phyloP scores from a whole-genome alignment of 768 basidiomycete genomes.

The Hemileccinum rubropunctum region DNA sequence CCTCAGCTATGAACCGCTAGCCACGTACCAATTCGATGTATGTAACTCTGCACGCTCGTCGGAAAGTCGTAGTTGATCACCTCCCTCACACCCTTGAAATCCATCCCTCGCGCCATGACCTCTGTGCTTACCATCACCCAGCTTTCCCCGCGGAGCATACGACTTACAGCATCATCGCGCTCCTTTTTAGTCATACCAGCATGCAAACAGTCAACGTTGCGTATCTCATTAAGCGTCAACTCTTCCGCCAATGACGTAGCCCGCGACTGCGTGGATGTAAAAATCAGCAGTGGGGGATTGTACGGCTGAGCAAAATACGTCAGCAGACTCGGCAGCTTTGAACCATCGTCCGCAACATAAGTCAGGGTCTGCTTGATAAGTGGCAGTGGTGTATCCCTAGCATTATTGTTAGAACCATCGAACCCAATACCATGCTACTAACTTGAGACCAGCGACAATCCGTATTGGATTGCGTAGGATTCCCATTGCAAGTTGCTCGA shows the following conservation, averaged over 20 bases:
- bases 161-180: conserved; percentile 77
- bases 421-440: conserved; percentile 26
- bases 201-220: conserved; percentile 87
- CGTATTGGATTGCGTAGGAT: conserved; percentile 86
- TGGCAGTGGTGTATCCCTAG: conserved; percentile 89
- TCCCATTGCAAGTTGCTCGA: conserved; percentile 82
- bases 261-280: conserved; percentile 87
- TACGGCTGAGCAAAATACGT: conserved; percentile 78
- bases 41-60: conserved; percentile 90
- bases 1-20: neutral
- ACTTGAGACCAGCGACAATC: conserved; percentile 97
- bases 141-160: conserved; percentile 86
- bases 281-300: conserved; percentile 88
- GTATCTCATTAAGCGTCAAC: conserved; percentile 71
- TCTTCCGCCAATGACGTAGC: conserved; percentile 78
- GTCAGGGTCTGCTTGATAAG: conserved; percentile 86
- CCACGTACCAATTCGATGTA: conserved; percentile 84
- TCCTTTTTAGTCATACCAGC: conserved; percentile 86
- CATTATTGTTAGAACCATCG: conserved; percentile 10
- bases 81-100: conserved; percentile 91
- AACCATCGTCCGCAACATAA: conserved; percentile 90
- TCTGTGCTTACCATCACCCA: conserved; percentile 98
- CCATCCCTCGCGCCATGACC: conserved; percentile 97
- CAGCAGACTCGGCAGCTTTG: conserved; percentile 89
- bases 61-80: conserved; percentile 99